Percentiles rank a stretch among this genome's conserved stretches.
Conservation (phyloP, 805 yeast species). For the Blastobotrys parvus region DNA sequence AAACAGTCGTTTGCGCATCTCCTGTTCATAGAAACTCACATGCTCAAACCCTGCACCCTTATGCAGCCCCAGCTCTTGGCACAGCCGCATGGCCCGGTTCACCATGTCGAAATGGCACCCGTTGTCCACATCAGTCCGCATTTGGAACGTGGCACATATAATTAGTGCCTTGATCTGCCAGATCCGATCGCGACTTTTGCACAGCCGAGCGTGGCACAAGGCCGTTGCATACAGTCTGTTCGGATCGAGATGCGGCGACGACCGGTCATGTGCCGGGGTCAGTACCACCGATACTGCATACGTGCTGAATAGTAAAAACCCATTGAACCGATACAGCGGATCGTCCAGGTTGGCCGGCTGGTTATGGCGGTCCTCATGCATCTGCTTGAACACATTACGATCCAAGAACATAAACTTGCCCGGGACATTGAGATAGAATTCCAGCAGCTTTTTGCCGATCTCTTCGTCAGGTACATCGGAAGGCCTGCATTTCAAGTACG, state of each 20-base stretch:
- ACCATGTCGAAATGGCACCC: slow-evolving; percentile 45
- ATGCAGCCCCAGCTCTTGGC: slow-evolving; percentile 25
- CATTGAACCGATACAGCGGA: slow-evolving; percentile 15
- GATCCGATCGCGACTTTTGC: slow-evolving; percentile 33
- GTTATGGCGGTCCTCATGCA: slow-evolving; percentile 12
- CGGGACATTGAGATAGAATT: slow-evolving; percentile 10
- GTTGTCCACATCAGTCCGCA: slow-evolving; percentile 55
- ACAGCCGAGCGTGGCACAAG: slow-evolving; percentile 44
- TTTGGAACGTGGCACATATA: slow-evolving; percentile 44
- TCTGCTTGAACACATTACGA: slow-evolving; percentile 9
- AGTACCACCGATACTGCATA: slow-evolving; percentile 10
- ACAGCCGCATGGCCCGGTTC: slow-evolving; percentile 41
- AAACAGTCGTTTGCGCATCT: slow-evolving; percentile 45
- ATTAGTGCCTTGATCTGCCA: slow-evolving; percentile 47
- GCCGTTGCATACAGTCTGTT: slow-evolving; percentile 52
- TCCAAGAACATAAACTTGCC: slow-evolving; percentile 18
- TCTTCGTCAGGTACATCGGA: slow-evolving; percentile 13
- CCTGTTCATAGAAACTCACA: slow-evolving; percentile 18
- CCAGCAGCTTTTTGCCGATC: slow-evolving; percentile 13
- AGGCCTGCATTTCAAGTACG: slow-evolving; percentile 14
- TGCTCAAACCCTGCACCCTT: slow-evolving; percentile 17
- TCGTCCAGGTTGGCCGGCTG: slow-evolving; percentile 12
- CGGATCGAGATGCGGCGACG: slow-evolving; percentile 32
- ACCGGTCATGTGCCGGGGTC: slow-evolving; percentile 1
- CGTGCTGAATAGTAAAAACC: slow-evolving; percentile 14